phyloP scores from a whole-genome alignment of 1,284 basidiomycete genomes.

The Mycena sp. region DNA sequence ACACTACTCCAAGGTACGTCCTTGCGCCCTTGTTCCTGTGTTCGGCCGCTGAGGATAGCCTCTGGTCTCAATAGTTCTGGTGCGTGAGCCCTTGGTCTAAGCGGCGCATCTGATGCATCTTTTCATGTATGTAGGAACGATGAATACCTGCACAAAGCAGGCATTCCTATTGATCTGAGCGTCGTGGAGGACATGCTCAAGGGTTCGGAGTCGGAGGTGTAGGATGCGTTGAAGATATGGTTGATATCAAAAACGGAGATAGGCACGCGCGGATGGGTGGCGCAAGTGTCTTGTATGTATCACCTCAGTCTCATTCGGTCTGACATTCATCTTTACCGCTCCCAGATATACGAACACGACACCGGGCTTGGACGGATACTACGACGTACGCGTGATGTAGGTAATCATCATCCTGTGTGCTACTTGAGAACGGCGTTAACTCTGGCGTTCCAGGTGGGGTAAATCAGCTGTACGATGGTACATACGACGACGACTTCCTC shows the following conservation, averaged over 20 bases:
- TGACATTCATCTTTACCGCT: too few relatives aligned
- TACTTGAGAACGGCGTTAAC: not conserved
- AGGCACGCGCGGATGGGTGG: too few relatives aligned
- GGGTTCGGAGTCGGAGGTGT: not conserved
- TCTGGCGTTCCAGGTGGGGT: not conserved
- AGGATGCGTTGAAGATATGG: not conserved
- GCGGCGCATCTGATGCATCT: not conserved
- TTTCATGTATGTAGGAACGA: conserved; percentile 23
- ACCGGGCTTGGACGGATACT: too few relatives aligned
- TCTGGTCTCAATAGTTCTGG: conserved; percentile 50
- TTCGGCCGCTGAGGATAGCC: conserved; percentile 5
- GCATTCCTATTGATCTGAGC: conserved; percentile 22
- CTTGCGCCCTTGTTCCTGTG: not conserved
- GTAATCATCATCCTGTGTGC: too few relatives aligned
- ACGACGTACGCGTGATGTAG: too few relatives aligned
- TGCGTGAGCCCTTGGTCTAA: conserved; percentile 31
- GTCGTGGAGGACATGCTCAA: conserved; percentile 27
- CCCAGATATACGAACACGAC: too few relatives aligned
- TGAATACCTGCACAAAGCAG: conserved; percentile 26
- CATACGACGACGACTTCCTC: not conserved
- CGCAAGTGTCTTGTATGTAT: too few relatives aligned
- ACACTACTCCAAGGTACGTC: conserved; percentile 87
- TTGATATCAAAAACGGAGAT: not conserved
- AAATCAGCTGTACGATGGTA: not conserved
- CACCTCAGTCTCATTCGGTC: too few relatives aligned